Conservation (phyloP, 2,329 filamentous ascomycete genomes). For the Dothidotthia symphoricarpi region DNA sequence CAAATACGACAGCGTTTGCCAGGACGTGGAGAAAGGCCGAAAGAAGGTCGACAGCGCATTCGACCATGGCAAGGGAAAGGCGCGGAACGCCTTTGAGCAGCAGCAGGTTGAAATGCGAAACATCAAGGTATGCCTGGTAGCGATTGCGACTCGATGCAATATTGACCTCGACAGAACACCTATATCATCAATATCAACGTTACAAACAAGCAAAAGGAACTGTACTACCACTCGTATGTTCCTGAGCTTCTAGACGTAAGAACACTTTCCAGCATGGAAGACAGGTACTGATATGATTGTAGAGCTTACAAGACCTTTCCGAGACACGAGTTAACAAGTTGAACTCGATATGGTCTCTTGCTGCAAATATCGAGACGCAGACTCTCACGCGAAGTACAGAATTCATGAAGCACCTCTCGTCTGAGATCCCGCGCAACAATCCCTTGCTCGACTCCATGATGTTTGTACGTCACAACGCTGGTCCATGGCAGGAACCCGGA, state of each 20-base stretch:
- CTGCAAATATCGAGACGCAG: constrained; percentile 74
- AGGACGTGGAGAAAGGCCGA: constrained; percentile 89
- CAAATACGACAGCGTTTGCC: constrained; percentile 89
- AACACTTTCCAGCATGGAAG: neutral
- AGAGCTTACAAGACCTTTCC: constrained; percentile 82
- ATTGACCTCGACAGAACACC: constrained; percentile 63
- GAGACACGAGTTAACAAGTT: constrained; percentile 83
- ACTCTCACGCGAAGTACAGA: constrained; percentile 72
- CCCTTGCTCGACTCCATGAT: constrained; percentile 94
- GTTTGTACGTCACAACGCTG: constrained; percentile 92
- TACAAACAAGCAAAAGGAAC: constrained; percentile 95
- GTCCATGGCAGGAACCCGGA: constrained; percentile 75
- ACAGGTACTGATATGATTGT: constrained; percentile 7
- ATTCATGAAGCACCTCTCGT: constrained; percentile 68
- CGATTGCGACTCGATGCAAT: neutral
- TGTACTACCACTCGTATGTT: constrained; percentile 95
- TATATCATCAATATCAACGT: constrained; percentile 96
- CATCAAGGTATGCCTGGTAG: constrained; percentile 57
- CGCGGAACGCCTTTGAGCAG: constrained; percentile 86
- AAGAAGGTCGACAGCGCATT: constrained; percentile 96
- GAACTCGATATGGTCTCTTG: constrained; percentile 81
- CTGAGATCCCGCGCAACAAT: constrained; percentile 83
- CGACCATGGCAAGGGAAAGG: constrained; percentile 80
- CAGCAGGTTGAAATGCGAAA: constrained; percentile 96
- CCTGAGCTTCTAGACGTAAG: constrained; percentile 85